Evolutionary conservation across 2,329 filamentous ascomycete genomes (phyloP).

Genomic region (Exophiala bonariae): DNA sequence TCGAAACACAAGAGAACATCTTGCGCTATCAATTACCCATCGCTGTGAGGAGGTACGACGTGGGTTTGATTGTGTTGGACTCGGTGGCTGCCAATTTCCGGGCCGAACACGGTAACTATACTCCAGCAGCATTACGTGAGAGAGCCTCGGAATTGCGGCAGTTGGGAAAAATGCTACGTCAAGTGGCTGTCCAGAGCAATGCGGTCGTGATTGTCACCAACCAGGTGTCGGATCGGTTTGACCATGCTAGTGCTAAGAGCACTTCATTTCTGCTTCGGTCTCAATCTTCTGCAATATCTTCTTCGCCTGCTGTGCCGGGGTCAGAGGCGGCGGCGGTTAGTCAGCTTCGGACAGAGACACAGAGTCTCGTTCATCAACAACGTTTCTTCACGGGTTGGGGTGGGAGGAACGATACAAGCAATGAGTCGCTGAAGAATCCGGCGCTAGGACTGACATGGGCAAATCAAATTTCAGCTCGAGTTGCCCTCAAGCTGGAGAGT

Average conservation of each 20-base stretch:
- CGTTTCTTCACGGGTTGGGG: conserved; percentile 96
- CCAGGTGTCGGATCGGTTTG: conserved; percentile 89
- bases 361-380: conserved; percentile 85
- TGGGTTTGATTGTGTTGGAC: conserved; percentile 84
- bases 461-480: conserved; percentile 79
- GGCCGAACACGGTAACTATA: conserved; percentile 63
- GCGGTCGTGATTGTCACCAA: conserved; percentile 91
- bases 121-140: conserved; percentile 62
- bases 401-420: conserved; percentile 50
- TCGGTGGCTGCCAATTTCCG: conserved; percentile 95
- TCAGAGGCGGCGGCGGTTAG: conserved; percentile 1
- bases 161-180: conserved; percentile 71
- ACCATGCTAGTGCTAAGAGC: conserved; percentile 18
- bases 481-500: conserved; percentile 75
- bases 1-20: conserved; percentile 95
- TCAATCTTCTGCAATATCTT: conserved; percentile 12
- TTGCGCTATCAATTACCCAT: conserved; percentile 89
- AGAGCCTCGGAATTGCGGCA: conserved; percentile 75
- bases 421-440: conserved; percentile 68
- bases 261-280: conserved; percentile 10
- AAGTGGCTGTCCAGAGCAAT: conserved; percentile 70
- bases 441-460: conserved; percentile 87
- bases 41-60: conserved; percentile 69
- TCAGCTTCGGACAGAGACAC: conserved; percentile 47
- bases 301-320: conserved; percentile 16